These are phyloP conservation scores for Aspergillus leporis DNA, from an alignment of 495 filamentous ascomycete species.

Conservation along the genomic window DNA sequence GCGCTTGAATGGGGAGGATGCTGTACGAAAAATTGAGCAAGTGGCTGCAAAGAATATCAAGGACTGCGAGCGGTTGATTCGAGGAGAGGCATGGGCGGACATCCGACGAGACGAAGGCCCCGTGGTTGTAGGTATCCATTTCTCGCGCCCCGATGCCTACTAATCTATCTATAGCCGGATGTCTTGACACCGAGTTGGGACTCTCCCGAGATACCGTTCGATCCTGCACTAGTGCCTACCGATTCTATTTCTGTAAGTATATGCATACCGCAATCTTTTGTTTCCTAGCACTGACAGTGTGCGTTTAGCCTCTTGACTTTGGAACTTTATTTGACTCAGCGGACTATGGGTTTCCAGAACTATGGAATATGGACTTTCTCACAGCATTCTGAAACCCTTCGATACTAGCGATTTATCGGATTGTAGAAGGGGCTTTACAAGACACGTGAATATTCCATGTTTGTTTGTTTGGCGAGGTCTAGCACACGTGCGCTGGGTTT, in stretches of 20 bases:
- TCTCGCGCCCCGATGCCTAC: neutral
- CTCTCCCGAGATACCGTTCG: slow-evolving; percentile 28
- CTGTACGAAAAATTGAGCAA: slow-evolving; percentile 28
- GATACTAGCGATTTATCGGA: neutral
- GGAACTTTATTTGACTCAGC: slow-evolving; percentile 35
- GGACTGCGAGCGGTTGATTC: slow-evolving; percentile 27
- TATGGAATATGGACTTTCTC: slow-evolving; percentile 37
- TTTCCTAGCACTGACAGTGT: slow-evolving; percentile 18
- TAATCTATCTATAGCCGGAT: slow-evolving; percentile 6
- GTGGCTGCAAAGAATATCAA: slow-evolving; percentile 26
- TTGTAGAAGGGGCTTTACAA: neutral
- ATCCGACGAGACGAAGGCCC: slow-evolving; percentile 22
- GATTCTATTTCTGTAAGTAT: slow-evolving; percentile 35
- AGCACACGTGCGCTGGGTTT: neutral
- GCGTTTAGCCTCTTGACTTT: slow-evolving; percentile 34
- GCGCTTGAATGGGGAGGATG: slow-evolving; percentile 39
- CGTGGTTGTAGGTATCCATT: neutral
- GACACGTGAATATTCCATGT: no score
- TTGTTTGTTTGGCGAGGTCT: neutral
- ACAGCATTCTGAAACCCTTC: neutral
- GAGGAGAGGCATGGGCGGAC: slow-evolving; percentile 28
- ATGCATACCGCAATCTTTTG: neutral
- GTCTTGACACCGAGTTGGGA: slow-evolving; percentile 7
- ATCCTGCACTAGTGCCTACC: slow-evolving; percentile 27
- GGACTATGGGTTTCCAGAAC: slow-evolving; percentile 28